A percentile compares a stretch with the other conserved stretches of the same genome.
Conservation (phyloP, 83 land plant species). For the Larix sibirica region DNA sequence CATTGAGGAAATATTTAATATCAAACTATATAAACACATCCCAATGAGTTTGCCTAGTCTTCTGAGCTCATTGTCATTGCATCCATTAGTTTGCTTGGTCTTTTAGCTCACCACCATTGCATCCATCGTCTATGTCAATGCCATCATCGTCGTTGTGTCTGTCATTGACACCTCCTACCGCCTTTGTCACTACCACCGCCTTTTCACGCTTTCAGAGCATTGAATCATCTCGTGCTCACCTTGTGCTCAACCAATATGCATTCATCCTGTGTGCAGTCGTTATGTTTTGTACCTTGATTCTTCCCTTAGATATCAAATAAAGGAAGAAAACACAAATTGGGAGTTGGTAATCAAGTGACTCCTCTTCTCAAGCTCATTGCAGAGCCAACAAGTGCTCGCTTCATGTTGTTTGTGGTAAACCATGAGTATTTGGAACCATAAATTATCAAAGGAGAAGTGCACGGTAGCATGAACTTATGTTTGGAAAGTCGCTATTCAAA, state of each 20-base stretch:
- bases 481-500: conserved; percentile 96
- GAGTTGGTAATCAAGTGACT: conserved; percentile 29
- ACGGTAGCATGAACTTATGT: conserved; percentile 94
- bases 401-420: conserved; percentile 99
- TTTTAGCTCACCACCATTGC: too few species aligned
- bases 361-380: conserved; percentile 88
- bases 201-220: neutral
- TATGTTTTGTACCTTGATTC: conserved; percentile 75
- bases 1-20: too few species aligned
- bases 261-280: conserved; percentile 85
- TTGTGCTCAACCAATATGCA: conserved; percentile 40
- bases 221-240: conserved; percentile 30
- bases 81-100: too few species aligned
- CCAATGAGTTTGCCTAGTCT: too few species aligned
- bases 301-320: conserved; percentile 64
- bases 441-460: conserved; percentile 97
- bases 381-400: conserved; percentile 95
- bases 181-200: too few species aligned
- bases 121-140: too few species aligned
- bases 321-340: conserved; percentile 34
- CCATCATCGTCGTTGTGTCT: too few species aligned
- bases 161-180: too few species aligned
- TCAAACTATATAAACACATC: too few species aligned
- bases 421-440: conserved; percentile 92
- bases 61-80: too few species aligned